Percentiles rank a stretch among this genome's conserved stretches.
phyloP scores from a whole-genome alignment of 192 early-diverging fungal genomes.

The Gonapodya prolifera region DNA sequence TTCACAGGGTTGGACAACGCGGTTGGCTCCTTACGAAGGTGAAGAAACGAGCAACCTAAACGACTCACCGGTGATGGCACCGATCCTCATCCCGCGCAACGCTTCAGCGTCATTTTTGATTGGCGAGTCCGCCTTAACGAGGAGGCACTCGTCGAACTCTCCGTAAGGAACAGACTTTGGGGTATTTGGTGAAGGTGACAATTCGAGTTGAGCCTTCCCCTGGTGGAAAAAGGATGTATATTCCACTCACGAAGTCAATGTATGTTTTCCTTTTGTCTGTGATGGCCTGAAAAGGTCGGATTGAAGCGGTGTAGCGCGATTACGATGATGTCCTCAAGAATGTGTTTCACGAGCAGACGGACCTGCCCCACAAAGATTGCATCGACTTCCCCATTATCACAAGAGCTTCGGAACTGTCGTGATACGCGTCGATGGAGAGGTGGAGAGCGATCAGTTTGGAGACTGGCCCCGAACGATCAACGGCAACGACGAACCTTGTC shows the following conservation, averaged over 20 bases:
- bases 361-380: not conserved
- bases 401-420: not conserved
- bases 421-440: too few relatives aligned
- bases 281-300: not conserved
- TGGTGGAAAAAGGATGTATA: not conserved
- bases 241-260: not conserved
- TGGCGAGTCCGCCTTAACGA: not conserved
- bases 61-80: not conserved
- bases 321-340: too few relatives aligned
- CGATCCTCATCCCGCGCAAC: not conserved
- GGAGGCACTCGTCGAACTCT: not conserved
- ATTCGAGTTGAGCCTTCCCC: not conserved
- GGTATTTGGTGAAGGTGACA: not conserved
- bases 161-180: not conserved
- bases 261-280: not conserved
- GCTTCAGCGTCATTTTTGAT: not conserved
- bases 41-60: too few relatives aligned
- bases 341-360: not conserved
- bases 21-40: too few relatives aligned
- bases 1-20: too few relatives aligned
- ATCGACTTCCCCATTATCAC: not conserved
- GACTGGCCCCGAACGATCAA: not conserved
- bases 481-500: not conserved
- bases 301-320: too few relatives aligned
- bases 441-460: not conserved